Evolutionary conservation across 1,284 basidiomycete species (phyloP), one percentile per base, ranked within the genome.

Genomic region (Ceratobasidium sp.): DNA sequence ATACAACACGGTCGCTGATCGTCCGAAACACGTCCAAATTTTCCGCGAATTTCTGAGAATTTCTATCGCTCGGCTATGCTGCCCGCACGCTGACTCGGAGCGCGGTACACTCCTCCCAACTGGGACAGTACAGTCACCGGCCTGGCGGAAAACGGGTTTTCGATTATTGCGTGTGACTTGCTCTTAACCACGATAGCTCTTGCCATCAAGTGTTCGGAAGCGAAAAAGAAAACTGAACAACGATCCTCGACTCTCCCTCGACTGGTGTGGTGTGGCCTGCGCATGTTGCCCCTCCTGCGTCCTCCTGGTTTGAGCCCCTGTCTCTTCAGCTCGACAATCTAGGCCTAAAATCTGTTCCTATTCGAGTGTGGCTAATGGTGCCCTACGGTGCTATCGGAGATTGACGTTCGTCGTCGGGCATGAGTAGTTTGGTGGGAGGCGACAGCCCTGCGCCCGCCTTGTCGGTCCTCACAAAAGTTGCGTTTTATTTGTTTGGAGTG

Each of bases 1-100:
- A 66, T 16, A 54, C 33, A 16, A 27, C 35, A 64, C 60, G 48
- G 57, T 46, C 48, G 14, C 41, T 20, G 41, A 30, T 44, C 41
- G 50, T n/a, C 8, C 50, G 50, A n/a, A n/a, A 52, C 27, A 52
- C 44, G 20, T n/a, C 33, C 55, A 30, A 57, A 54, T 65, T 75
- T 75, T 75, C 73, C 20, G 62, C 6, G 73, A 66, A 66, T 65
- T 75, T 75, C 50, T 48, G 27, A 35, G 73, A 75, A 75, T 75
- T 75, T 75, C 50, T 57, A 20, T 14, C 41, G n/a, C 20, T 18
- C 3, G 38, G 38, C 62, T 52, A 62, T 57, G 54, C n/a, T 46
- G 23, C 23, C 35, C 27, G 20, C 68, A 33, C 3, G 54, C 54
- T 75, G 73, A 75, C 73, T 75, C 69, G 69, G 71, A 50, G 73